phyloP scores from a whole-genome alignment of 108 stramenopile genomes.

The Nannochloropsis oceanica region DNA sequence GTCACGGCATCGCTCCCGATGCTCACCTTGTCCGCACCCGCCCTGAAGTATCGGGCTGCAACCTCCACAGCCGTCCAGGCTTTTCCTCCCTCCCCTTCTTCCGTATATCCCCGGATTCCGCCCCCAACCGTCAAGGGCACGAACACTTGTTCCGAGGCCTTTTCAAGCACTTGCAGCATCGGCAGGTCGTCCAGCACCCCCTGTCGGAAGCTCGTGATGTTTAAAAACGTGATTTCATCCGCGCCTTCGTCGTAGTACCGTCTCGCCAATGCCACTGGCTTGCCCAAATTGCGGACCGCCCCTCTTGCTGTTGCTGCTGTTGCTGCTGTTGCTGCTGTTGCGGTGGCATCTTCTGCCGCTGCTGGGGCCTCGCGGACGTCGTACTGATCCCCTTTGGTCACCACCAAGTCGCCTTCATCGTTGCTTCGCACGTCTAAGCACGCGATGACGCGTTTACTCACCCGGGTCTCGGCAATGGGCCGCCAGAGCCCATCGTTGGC shows the following conservation, averaged over 20 bases:
- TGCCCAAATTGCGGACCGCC: constrained; percentile 92
- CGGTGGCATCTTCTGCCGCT: neutral
- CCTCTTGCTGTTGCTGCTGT: constrained; percentile 48
- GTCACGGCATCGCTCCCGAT: constrained; percentile 87
- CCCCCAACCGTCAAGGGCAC: constrained; percentile 96
- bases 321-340: neutral
- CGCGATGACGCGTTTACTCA: constrained; percentile 70
- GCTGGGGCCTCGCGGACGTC: constrained; percentile 74
- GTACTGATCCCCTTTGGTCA: constrained; percentile 98
- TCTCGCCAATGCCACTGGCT: constrained; percentile 68
- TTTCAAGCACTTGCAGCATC: constrained; percentile 83
- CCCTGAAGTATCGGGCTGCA: constrained; percentile 86
- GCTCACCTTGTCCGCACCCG: constrained; percentile 95
- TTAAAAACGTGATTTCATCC: constrained; percentile 90
- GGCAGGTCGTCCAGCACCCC: constrained; percentile 90
- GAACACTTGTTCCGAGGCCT: constrained; percentile 76
- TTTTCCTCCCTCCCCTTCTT: constrained; percentile 45
- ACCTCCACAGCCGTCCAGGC: constrained; percentile 79
- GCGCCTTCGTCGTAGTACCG: constrained; percentile 91
- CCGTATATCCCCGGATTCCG: constrained; percentile 84
- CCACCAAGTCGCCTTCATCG: constrained; percentile 89
- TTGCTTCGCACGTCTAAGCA: constrained; percentile 90
- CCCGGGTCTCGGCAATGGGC: constrained; percentile 4
- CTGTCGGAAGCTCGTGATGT: constrained; percentile 87
- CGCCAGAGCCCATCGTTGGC: neutral